phyloP scores from a whole-genome alignment of 306 rosid species.

The Lathyrus tuberosus region DNA sequence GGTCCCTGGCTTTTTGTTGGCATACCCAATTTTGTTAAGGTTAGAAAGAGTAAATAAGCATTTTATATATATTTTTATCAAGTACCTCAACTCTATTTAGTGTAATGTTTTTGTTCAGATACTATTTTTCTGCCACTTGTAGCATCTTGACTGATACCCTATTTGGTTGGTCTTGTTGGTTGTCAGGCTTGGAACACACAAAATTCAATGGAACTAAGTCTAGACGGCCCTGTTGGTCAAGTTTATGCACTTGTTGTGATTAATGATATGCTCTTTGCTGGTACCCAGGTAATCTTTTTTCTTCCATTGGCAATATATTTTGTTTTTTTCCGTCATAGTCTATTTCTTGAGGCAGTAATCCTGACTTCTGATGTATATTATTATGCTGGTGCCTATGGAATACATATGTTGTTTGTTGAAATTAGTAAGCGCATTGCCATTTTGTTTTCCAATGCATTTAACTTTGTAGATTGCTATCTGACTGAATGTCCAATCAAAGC shows the following conservation, averaged over 20 bases:
- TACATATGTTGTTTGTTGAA: too few relatives aligned
- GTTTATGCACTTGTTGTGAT: conserved; percentile 87
- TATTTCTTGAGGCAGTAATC: too few relatives aligned
- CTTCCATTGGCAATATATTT: conserved; percentile 13
- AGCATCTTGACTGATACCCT: conserved; percentile 11
- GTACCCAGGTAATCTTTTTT: conserved; percentile 75
- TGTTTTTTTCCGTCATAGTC: not conserved
- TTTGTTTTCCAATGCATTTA: too few relatives aligned
- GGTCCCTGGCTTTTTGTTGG: conserved; percentile 99
- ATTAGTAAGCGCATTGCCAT: too few relatives aligned
- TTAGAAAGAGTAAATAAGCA: conserved; percentile 38
- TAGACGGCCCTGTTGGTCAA: conserved; percentile 92
- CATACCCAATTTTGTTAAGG: conserved; percentile 80
- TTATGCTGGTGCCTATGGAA: too few relatives aligned
- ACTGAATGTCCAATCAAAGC: too few relatives aligned
- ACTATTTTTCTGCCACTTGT: conserved; percentile 1
- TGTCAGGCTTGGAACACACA: conserved; percentile 92
- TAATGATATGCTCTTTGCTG: conserved; percentile 90
- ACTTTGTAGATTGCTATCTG: too few relatives aligned
- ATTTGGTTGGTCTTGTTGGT: conserved; percentile 43
- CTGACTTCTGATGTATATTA: too few relatives aligned
- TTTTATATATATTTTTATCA: conserved; percentile 13
- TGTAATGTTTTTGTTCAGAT: not conserved
- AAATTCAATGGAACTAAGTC: conserved; percentile 67
- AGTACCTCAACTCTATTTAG: conserved; percentile 18